Base-by-base conservation (phyloP, 768 basidiomycete genomes). In the Amanita molliuscula region DNA sequence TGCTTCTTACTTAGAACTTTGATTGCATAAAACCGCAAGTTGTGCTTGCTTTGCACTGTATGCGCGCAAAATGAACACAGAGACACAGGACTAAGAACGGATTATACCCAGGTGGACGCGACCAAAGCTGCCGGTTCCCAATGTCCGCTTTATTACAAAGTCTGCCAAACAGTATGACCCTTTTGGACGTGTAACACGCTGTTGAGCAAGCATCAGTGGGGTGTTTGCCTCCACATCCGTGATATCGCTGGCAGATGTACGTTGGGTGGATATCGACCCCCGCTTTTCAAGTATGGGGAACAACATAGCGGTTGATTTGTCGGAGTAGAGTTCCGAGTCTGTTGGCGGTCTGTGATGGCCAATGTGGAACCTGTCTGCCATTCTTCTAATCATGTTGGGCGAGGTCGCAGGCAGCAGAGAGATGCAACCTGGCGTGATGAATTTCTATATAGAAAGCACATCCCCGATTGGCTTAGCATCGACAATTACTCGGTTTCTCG, bases 121-220 rank as follows among this genome's bases (percentile, higher is more conserved):
- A 1, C 96, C 96, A 65, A 99, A 98, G 61, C 92, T 96, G 1
- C 96, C 96, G 1, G 93, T 97, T 0, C 96, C 95, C 45, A 92
- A 64, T 11, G 87, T 92, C 23, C 88, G 73, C 57, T 87, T 82
- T 54, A 92, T 82, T 55, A 81, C 76, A 55, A 91, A 92, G 61
- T 92, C 89, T 37, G 71, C 57, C 18, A 92, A 74, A 25, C 78
- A 76, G 64, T 90, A 91, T 15, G 73, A 74, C 21, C 81, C 85
- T 56, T 79, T 82, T 11, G 76, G 74, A 50, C 81, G 66, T 37
- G 55, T 55, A 45, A 61, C 57, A 11, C 52, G 48, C 21, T 47
- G 52, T 38, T 55, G 50, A 10, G 44, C 51, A 28, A 55, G 48
- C 29, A 52, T 51, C 20, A 54, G 44, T 35, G 55, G 47, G 5